phyloP scores from a whole-genome alignment of 2,329 filamentous ascomycete genomes.

The Epichloe uncinata region DNA sequence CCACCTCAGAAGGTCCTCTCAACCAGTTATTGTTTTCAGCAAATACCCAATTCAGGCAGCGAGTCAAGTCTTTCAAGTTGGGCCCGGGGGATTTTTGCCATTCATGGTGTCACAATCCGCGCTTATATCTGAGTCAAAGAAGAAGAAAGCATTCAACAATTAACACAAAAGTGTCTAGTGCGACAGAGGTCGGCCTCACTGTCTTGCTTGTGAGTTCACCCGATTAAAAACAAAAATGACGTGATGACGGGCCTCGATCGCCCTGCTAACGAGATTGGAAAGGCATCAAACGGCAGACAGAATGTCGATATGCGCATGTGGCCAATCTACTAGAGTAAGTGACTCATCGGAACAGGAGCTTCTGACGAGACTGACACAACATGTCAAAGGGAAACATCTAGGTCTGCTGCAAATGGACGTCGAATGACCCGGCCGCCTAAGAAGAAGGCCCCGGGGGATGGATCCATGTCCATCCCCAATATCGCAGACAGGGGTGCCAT shows the following conservation, averaged over 20 bases:
- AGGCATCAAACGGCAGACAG: slow-evolving; percentile 64
- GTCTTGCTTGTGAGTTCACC: slow-evolving; percentile 43
- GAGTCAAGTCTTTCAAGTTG: background rate
- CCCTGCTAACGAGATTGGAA: slow-evolving; percentile 18
- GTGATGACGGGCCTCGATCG: background rate
- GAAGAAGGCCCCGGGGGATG: slow-evolving; percentile 31
- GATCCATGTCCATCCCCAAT: slow-evolving; percentile 34
- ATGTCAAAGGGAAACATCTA: slow-evolving; percentile 38
- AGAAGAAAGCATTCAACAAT: background rate
- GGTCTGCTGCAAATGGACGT: slow-evolving; percentile 37
- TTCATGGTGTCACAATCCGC: background rate
- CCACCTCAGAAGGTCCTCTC: background rate
- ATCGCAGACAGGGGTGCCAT: slow-evolving; percentile 40
- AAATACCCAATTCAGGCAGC: background rate
- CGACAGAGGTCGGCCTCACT: slow-evolving; percentile 58
- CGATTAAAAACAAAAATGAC: background rate
- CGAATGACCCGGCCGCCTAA: slow-evolving; percentile 45
- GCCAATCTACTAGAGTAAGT: slow-evolving; percentile 65
- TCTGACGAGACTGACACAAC: slow-evolving; percentile 5
- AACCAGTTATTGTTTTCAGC: background rate
- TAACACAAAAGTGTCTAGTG: slow-evolving; percentile 35
- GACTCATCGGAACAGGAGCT: background rate
- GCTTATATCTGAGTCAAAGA: too few species aligned
- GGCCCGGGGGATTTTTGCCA: background rate
- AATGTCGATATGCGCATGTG: slow-evolving; percentile 62